These are phyloP conservation scores for Rhododendron kiyosumense DNA, from an alignment of 148 eudicot genomes.

Conservation along the genomic window DNA sequence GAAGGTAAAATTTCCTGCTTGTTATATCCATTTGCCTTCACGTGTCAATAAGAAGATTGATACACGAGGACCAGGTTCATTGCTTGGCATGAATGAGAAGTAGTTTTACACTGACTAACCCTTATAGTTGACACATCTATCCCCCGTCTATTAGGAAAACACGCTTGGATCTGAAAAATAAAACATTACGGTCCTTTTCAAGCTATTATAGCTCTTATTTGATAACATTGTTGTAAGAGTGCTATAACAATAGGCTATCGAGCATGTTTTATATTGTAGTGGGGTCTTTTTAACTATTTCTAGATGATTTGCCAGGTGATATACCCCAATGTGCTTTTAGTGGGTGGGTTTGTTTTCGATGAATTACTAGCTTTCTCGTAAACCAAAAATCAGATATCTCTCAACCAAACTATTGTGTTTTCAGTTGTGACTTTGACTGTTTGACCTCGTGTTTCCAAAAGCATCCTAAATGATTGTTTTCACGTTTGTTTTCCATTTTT, in stretches of 20 bases:
- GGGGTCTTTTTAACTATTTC: not conserved
- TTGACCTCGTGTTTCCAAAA: not conserved
- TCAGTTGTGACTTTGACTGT: not conserved
- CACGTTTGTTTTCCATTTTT: not conserved
- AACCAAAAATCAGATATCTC: not conserved
- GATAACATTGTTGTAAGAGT: not conserved
- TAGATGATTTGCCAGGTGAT: not conserved
- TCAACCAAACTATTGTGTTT: not conserved
- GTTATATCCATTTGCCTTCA: not conserved
- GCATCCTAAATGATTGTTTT: not conserved
- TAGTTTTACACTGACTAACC: not conserved
- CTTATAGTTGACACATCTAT: not conserved
- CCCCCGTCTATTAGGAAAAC: not conserved
- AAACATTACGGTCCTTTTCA: not conserved
- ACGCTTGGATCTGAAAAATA: not conserved
- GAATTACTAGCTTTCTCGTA: not conserved
- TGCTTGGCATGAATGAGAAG: not conserved
- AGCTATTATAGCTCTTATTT: not conserved
- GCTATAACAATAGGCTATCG: not conserved
- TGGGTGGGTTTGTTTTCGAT: not conserved
- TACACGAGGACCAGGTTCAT: not conserved
- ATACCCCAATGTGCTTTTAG: not conserved
- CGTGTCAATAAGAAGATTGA: not conserved
- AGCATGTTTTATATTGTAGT: not conserved
- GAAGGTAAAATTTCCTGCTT: slow-evolving; percentile 44